Conservation (phyloP, 1,284 basidiomycete species). For the Leccinum subrobustum region DNA sequence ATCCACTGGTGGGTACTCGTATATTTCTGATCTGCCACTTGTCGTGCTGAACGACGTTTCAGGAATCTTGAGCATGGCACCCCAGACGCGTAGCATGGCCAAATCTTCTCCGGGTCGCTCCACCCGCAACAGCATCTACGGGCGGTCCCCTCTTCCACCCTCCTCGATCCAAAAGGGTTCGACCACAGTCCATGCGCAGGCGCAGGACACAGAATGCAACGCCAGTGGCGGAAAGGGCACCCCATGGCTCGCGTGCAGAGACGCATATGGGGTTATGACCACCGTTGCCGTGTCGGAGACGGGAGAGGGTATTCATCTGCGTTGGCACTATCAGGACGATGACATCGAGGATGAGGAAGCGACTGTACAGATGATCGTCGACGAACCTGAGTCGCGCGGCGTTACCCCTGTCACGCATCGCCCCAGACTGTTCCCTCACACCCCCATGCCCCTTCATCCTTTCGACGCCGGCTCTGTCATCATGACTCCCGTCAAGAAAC, state of each 20-base stretch:
- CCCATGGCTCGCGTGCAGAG: constrained; percentile 24
- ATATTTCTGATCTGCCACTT: background rate
- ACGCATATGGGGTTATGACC: constrained; percentile 11
- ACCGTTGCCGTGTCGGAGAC: constrained; percentile 23
- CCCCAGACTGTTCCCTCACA: constrained; percentile 20
- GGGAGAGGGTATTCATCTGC: constrained; percentile 20
- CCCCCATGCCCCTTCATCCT: constrained; percentile 21
- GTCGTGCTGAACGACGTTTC: background rate
- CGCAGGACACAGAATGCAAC: background rate
- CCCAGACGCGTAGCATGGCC: constrained; percentile 21
- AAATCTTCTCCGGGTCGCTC: constrained; percentile 19
- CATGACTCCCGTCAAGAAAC: constrained; percentile 30
- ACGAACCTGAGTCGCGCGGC: constrained; percentile 13
- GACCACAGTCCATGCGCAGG: background rate
- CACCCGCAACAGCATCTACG: constrained; percentile 26
- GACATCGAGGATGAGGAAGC: constrained; percentile 4
- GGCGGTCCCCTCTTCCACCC: constrained; percentile 11
- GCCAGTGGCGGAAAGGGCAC: background rate
- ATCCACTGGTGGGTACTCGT: constrained; percentile 3
- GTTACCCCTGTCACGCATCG: constrained; percentile 10
- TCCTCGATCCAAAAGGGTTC: constrained; percentile 10
- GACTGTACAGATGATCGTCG: constrained; percentile 13
- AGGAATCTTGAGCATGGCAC: constrained; percentile 18
- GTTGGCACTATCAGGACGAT: constrained; percentile 19
- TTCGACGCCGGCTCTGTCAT: constrained; percentile 33